Conservation (phyloP, 148 eudicot species). For the Bassia scoparia region DNA sequence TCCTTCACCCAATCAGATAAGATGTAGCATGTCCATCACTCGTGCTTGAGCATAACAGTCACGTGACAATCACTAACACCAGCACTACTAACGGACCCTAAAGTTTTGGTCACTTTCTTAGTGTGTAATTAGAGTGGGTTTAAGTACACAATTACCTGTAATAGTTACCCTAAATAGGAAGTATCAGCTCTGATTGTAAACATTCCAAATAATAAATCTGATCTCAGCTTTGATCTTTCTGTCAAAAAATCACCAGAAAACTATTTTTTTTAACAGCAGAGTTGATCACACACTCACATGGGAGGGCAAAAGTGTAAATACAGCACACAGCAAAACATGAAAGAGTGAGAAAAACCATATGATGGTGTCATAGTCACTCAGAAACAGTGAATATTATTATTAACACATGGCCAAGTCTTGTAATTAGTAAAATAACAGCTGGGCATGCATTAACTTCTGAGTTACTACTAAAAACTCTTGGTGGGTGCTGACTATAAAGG, state of each 20-base stretch:
- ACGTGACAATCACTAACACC: constrained; percentile 29
- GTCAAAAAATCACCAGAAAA: background rate
- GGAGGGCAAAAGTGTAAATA: constrained; percentile 28
- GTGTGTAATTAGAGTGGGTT: background rate
- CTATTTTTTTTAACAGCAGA: constrained; percentile 14
- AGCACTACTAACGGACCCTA: constrained; percentile 9
- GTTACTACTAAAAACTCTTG: constrained; percentile 15
- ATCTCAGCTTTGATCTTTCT: constrained; percentile 17
- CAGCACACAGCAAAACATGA: constrained; percentile 3
- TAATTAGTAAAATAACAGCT: constrained; percentile 30
- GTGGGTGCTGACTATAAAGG: constrained; percentile 8
- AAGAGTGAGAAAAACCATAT: constrained; percentile 12
- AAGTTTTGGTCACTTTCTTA: background rate
- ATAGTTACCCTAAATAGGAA: constrained; percentile 24
- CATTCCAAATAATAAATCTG: constrained; percentile 27
- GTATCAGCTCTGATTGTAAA: constrained; percentile 10
- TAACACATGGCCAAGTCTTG: constrained; percentile 28
- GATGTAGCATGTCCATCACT: constrained; percentile 15
- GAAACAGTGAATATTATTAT: background rate
- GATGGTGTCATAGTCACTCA: constrained; percentile 23
- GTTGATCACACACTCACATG: constrained; percentile 16
- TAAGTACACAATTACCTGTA: constrained; percentile 16
- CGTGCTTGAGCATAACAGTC: constrained; percentile 8
- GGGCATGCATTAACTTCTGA: constrained; percentile 28
- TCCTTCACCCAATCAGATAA: constrained; percentile 13